These are phyloP conservation scores for Coemansia guatemalensis DNA, from an alignment of 192 early-diverging fungal genomes.

Conservation along the genomic window DNA sequence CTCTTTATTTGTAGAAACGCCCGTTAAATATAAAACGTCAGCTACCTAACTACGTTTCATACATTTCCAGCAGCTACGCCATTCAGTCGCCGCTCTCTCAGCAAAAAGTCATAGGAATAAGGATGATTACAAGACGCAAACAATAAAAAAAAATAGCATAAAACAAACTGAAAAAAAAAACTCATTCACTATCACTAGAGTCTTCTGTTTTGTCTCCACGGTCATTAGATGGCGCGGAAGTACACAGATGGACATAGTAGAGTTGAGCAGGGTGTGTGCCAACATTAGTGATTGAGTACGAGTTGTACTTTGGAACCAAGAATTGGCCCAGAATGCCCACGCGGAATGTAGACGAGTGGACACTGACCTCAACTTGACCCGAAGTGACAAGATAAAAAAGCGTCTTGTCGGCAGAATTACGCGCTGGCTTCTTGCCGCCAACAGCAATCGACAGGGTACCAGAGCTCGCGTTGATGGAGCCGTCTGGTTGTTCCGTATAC, in stretches of 20 bases:
- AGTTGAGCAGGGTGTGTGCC: slow-evolving; percentile 51
- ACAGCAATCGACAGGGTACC: slow-evolving; percentile 30
- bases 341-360: slow-evolving; percentile 26
- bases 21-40: too few relatives aligned
- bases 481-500: slow-evolving; percentile 15
- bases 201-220: too few relatives aligned
- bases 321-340: slow-evolving; percentile 46
- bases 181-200: too few relatives aligned
- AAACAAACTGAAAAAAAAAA: too few relatives aligned
- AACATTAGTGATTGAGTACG: slow-evolving; percentile 39
- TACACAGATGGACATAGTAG: slow-evolving; percentile 25
- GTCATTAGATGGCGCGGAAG: too few relatives aligned
- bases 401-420: slow-evolving; percentile 15
- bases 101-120: too few relatives aligned
- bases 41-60: too few relatives aligned
- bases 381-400: slow-evolving; percentile 42
- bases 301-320: slow-evolving; percentile 33
- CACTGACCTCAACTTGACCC: slow-evolving; percentile 35
- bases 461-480: slow-evolving; percentile 19
- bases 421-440: slow-evolving; percentile 30
- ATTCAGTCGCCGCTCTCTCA: too few relatives aligned
- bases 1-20: too few relatives aligned
- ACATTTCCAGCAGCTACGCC: too few relatives aligned
- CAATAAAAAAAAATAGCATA: too few relatives aligned
- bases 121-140: too few relatives aligned